Evolutionary conservation across 208 protist species (phyloP), one percentile per base, ranked within the genome.

Genomic region (Acanthamoeba culbertsoni): DNA sequence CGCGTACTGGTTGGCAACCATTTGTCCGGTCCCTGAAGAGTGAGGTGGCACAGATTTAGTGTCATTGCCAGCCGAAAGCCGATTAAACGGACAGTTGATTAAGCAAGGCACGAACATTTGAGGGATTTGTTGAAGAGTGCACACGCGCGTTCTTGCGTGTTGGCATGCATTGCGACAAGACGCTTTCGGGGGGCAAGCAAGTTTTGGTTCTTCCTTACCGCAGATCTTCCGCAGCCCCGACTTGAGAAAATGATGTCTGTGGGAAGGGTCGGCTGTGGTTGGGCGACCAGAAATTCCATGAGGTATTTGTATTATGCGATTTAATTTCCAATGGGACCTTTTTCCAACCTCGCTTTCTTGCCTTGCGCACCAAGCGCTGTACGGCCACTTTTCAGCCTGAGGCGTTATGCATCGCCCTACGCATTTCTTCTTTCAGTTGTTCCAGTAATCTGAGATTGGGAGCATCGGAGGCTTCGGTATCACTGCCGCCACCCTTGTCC

Each of bases 71-170:
- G 31, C 26, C 59, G 28, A 68, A 68, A 68, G 7, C 31, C 18
- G 31, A 68, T 14, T 59, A 59, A 59, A 59, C 23, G 16, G 23
- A 59, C 51, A 59, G 51, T 59, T 59, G 14, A 26, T 14, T 43
- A 6, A 4, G 18, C 33, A n/a, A 37, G 0, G 16, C 4, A 28
- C 68, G 68, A 51, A 51, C 68, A 79, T 48, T 79, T 79, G 33
- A 79, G 43, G 2, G 68, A 79, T 79, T 79, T 79, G 68, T 79
- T 79, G 40, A 79, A 79, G 26, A 79, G 48, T 51, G 31, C 20
- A 40, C 12, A 51, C 28, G 43, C 68, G 68, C 68, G 68, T 51
- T 79, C 68, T 28, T 79, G 68, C 33, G 68, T 79, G 40, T 79
- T 79, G 68, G 68, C 68, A 26, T 79, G 68, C 68, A 79, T 79